Evolutionary conservation across 1,284 basidiomycete species (phyloP), one percentile per base, ranked within the genome.

Genomic region (Irpex sp.): DNA sequence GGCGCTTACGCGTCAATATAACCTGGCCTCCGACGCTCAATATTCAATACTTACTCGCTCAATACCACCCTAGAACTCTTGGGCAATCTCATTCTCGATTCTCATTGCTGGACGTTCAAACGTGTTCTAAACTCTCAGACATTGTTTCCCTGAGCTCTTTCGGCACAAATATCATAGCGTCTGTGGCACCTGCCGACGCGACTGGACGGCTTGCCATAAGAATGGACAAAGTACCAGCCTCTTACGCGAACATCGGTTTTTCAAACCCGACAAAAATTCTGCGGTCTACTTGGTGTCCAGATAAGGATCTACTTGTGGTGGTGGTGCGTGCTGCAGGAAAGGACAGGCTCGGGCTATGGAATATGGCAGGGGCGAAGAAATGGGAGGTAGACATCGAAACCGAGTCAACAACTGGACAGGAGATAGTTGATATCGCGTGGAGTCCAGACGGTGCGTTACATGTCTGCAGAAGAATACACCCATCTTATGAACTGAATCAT

Each of bases 241-340:
- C 84, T 57, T 78, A 92, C 58, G 84, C 86, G n/a, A 79, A 77
- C 44, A 73, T 89, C 40, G 81, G 80, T 34, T 74, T 91, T 9
- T 83, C 87, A 5, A 76, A 82, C 8, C 76, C 82, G 47, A 84
- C 82, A 59, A 84, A 86, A 51, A 70, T 93, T 26, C 74, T 91
- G 21, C 63, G 76, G 8, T 82, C 85, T 17, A 85, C 92, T 60
- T 93, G 92, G 70, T 92, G 92, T 73, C 92, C 91, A 15, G 92
- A 93, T 77, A 93, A 93, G 74, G 92, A 94, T 74, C 78, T 93
- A 36, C 77, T 92, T 8, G 78, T 88, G 17, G 77, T 93, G 7
- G 77, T 92, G 54, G 86, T 86, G 63, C 82, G 85, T 40, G 75
- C 87, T 17, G 88, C 85, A 34, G 84, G 84, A 44, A 82, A 83